A percentile compares a stretch with the other conserved stretches of the same genome.
These are phyloP conservation scores for Colletotrichum kahawae DNA, from an alignment of 2,329 filamentous ascomycete genomes.

Conservation along the genomic window DNA sequence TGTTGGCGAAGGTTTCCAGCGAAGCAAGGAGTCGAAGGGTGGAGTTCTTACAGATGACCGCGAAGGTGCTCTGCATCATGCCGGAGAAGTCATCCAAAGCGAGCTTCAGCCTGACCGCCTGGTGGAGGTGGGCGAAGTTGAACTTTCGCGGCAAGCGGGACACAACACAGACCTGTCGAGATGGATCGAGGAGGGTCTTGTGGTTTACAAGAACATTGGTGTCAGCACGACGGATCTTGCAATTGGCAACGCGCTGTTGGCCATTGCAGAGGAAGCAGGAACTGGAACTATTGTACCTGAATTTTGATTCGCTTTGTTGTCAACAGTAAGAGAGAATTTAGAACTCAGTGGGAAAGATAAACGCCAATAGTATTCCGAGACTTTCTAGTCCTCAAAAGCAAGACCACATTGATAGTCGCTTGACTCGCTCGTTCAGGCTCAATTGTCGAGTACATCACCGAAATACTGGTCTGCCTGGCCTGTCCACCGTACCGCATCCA, in stretches of 20 bases:
- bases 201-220: constrained; percentile 28
- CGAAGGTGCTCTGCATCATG: constrained; percentile 65
- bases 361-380: background rate
- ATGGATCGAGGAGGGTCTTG: constrained; percentile 27
- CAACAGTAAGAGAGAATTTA: background rate
- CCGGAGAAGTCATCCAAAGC: constrained; percentile 71
- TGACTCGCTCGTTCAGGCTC: background rate
- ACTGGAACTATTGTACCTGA: background rate
- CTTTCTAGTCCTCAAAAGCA: background rate
- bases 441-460: background rate
- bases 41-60: constrained; percentile 58
- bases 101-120: constrained; percentile 61
- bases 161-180: constrained; percentile 48
- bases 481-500: background rate
- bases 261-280: constrained; percentile 25
- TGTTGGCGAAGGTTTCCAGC: background rate
- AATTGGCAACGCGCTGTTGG: constrained; percentile 32
- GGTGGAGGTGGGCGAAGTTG: constrained; percentile 47
- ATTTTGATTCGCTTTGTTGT: background rate
- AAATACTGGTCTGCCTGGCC: rapidly evolving
- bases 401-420: background rate
- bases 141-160: background rate
- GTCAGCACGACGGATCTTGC: constrained; percentile 37
- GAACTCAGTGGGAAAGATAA: rapidly evolving
- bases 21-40: background rate